A percentile compares a stretch with the other conserved stretches of the same genome.
Evolutionary conservation across 495 filamentous ascomycete genomes (phyloP).

Genomic region (Aspergillus cavernicola): DNA sequence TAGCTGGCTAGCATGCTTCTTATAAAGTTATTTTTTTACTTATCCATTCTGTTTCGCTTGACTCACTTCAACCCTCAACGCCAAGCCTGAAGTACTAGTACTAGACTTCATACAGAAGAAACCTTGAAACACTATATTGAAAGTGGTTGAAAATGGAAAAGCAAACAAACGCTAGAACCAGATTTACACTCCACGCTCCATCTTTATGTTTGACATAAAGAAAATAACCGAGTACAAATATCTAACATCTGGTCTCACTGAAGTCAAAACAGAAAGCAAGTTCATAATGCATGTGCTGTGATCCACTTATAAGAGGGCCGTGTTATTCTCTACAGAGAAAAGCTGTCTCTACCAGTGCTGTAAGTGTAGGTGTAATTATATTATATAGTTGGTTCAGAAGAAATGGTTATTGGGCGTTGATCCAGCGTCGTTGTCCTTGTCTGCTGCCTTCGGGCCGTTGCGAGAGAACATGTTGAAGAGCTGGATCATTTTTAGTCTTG

Average conservation of each 20-base stretch:
- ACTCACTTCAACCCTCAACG: not conserved
- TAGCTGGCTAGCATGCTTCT: not conserved
- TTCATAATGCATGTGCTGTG: slow-evolving; percentile 26
- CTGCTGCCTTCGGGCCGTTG: slow-evolving; percentile 85
- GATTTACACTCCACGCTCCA: slow-evolving; percentile 9
- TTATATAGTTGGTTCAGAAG: not conserved
- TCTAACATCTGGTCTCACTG: slow-evolving; percentile 23
- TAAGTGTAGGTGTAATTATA: slow-evolving; percentile 10
- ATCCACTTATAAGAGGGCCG: slow-evolving; percentile 9
- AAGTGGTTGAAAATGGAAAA: not conserved
- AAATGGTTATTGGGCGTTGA: slow-evolving; percentile 27
- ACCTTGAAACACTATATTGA: not conserved
- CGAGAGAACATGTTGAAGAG: slow-evolving; percentile 72
- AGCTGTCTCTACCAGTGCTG: slow-evolving; percentile 2
- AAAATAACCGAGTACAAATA: slow-evolving; percentile 12
- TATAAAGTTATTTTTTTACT: not conserved
- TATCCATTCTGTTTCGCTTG: not conserved
- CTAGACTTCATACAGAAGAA: not conserved
- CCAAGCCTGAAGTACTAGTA: not conserved
- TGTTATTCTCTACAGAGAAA: slow-evolving; percentile 16
- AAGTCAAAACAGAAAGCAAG: slow-evolving; percentile 9
- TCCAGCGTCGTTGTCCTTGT: slow-evolving; percentile 72
- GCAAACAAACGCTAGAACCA: slow-evolving; percentile 1
- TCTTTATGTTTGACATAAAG: not conserved
- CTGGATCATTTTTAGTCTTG: slow-evolving; percentile 79